Base-by-base conservation (phyloP, 495 filamentous ascomycete genomes). In the Penicillium soppii region DNA sequence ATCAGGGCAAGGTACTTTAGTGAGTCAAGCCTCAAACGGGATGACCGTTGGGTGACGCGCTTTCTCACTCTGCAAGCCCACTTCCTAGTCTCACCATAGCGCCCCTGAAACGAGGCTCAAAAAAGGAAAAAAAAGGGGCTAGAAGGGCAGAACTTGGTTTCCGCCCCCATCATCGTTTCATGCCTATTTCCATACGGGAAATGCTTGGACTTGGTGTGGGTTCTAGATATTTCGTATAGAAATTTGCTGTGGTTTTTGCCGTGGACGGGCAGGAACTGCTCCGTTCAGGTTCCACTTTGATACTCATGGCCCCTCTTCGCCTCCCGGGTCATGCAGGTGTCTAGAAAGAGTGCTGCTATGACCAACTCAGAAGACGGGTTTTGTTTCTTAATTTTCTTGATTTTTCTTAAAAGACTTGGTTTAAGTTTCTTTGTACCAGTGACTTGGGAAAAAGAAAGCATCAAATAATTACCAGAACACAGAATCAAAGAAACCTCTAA, bases 161-260 rank as follows among this genome's bases (percentile, higher is more conserved):
- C 16, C 16, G 17, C 19, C 36, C 36, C 36, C 36, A 19, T 39
- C 36, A n/a, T 39, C 36, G 36, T 20, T 39, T 39, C 36, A 20
- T 5, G 39, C 42, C n/a, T 30, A 27, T 27, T n/a, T 12, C 13
- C 16, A 43, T 20, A 33, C 20, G 22, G 41, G 9, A 42, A 42
- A 17, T 22, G 22, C 4, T 42, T 21, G 20, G 39, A 8, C 20
- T 22, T 20, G 4, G 20, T 29, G 39, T 25, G 39, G 22, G 38
- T 25, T 21, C 10, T 12, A 21, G 23, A 21, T 20, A 17, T 7
- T 32, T 32, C 13, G 19, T 9, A 20, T 19, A 16, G 20, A 39
- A 43, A 57, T 53, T 37, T 48, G 43, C 30, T 12, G 49, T 57
- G 49, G 52, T 40, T 52, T 37, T 44, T 52, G 49, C 49, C 43